Evolutionary conservation across 495 filamentous ascomycete genomes (phyloP).

Genomic region (Lasiosphaeria miniovina): DNA sequence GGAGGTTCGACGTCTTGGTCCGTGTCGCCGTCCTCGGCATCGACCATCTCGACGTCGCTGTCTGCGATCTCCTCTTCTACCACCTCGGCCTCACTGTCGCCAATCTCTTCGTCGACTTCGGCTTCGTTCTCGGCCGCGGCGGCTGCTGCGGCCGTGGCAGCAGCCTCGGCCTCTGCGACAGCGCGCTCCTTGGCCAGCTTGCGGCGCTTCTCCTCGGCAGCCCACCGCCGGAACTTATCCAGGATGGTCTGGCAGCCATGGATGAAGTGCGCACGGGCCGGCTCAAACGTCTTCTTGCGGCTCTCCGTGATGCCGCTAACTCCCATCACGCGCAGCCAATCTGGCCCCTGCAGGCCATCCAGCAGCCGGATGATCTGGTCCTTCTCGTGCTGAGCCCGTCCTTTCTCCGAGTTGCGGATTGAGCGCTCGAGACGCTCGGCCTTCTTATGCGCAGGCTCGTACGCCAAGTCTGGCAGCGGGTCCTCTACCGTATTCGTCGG

Average conservation of each 20-base stretch:
- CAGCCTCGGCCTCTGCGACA: conserved; percentile 38
- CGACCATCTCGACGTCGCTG: conserved; percentile 24
- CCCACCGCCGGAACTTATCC: conserved; percentile 84
- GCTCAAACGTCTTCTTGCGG: conserved; percentile 80
- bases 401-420: conserved; percentile 88
- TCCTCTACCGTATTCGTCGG: conserved; percentile 50
- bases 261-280: conserved; percentile 79
- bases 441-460: conserved; percentile 67
- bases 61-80: conserved; percentile 14
- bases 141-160: neutral
- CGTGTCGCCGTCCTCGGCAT: conserved; percentile 38
- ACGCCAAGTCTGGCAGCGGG: conserved; percentile 66
- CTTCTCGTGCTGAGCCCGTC: conserved; percentile 87
- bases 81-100: conserved; percentile 30
- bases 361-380: conserved; percentile 81
- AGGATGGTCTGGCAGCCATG: conserved; percentile 73
- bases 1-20: conserved; percentile 38
- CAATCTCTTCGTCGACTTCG: conserved; percentile 11
- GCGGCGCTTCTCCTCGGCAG: conserved; percentile 81
- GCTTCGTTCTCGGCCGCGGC: conserved; percentile 22
- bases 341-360: conserved; percentile 81
- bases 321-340: conserved; percentile 95
- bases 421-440: conserved; percentile 88
- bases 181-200: conserved; percentile 65
- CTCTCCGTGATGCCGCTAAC: conserved; percentile 79